Base-by-base conservation (phyloP, 768 basidiomycete species). In the Termitomyces sp. region DNA sequence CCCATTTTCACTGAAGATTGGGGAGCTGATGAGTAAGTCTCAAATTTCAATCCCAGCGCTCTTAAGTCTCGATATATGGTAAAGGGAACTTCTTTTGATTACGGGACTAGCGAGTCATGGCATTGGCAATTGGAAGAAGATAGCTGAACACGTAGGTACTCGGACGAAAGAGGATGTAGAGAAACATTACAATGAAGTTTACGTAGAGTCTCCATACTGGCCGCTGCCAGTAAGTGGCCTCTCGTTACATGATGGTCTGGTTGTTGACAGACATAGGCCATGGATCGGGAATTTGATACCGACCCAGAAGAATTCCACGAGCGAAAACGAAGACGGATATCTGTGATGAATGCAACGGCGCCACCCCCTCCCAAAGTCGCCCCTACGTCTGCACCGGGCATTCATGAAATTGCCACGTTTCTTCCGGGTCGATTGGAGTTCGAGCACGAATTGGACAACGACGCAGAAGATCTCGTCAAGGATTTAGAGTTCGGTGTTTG, bases 381-480 rank as follows among this genome's bases (percentile, higher is more conserved):
- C 1, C 89, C 94, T 4, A 92, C 90, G 6, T 98, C 96, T 6
- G 85, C 88, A 0, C 96, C 96, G 3, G 92, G 85, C 4, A 85
- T 92, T 16, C 96, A 98, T 69, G 96, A 99, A 73, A 81, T 98
- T 41, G 85, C 88, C 16, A 89, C 88, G 0, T 98, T 88, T 74
- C 87, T 99, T 67, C 96, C 96, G 9, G 96, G 96, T 16, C 87
- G 96, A n/a, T 79, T 99, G 36, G 96, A 99, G 71, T 99, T 99
- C 68, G 96, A 99, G 68, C 94, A 95, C 64, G 96, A 99, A 71
- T 74, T 93, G 5, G 95, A 98, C 67, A 97, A 99, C 69, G 96
- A 99, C 52, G 96, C 96, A 0, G 96, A 99, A 68, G 88, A 95
- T 65, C 72, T 92, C 2, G 88, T 98, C 62, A 98, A 98, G 71